Percentiles rank a stretch among this genome's conserved stretches.
Evolutionary conservation across 139 green algal genomes (phyloP).

Genomic region (Coccomyxa sp.): DNA sequence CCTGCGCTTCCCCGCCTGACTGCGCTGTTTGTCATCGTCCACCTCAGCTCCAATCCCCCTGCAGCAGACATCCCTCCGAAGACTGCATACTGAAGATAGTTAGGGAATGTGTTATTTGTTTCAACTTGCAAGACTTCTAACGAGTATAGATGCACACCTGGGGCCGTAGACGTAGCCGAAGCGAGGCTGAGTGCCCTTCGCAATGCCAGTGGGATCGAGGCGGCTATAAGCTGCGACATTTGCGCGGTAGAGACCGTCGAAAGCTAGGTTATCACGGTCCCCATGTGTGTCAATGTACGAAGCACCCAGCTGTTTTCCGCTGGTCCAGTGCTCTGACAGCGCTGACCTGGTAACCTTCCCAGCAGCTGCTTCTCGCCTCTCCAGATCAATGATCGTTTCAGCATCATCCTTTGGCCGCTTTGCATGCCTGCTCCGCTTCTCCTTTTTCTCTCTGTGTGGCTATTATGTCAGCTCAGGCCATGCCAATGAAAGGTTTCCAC

Average conservation of each 20-base stretch:
- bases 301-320: not conserved
- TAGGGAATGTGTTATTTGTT: not conserved
- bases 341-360: not conserved
- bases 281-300: slow-evolving; percentile 30
- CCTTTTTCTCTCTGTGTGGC: not conserved
- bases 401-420: not conserved
- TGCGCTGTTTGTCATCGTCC: not conserved
- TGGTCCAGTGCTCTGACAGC: not conserved
- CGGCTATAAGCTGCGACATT: slow-evolving; percentile 51
- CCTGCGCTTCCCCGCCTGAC: not conserved
- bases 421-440: not conserved
- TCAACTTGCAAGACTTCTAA: not conserved
- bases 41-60: not conserved
- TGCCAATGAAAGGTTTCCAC: not conserved
- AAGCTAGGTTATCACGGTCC: slow-evolving; percentile 52
- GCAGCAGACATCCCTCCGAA: not conserved
- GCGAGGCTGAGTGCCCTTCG: slow-evolving; percentile 14
- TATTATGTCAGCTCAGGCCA: not conserved
- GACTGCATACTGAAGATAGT: not conserved
- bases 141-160: not conserved
- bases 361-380: slow-evolving; percentile 5
- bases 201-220: slow-evolving; percentile 40
- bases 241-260: slow-evolving; percentile 51
- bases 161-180: not conserved
- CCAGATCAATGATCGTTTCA: slow-evolving; percentile 13